Base-by-base conservation (phyloP, 768 basidiomycete genomes). In the Cystobasidium ongulense region DNA sequence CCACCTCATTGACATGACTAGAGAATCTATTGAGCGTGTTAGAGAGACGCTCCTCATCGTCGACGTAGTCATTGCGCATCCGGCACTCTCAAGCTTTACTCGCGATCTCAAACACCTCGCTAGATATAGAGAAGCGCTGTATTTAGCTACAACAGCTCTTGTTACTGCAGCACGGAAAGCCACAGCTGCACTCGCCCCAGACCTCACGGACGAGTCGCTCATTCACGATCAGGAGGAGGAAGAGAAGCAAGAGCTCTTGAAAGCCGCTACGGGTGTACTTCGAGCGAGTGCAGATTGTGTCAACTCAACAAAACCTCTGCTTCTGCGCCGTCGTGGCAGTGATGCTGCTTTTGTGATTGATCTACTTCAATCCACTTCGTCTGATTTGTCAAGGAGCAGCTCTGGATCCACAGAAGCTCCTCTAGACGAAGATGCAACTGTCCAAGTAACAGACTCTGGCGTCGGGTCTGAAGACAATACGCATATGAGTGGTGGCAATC, bases 1-100 rank as follows among this genome's bases (percentile, higher is more conserved):
- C 0, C 90, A 92, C 77, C 85, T 98, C 81, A 93, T 96, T 79
- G 93, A 97, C 77, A 86, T 97, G 66, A 91, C 94, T n/a, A 87
- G 89, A 64, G 91, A 95, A 82, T 90, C 93, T 59, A 90, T 97
- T 64, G 92, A 95, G 81, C 88, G 89, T 83, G 92, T 96, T 25
- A 90, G 91, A 83, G 90, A 90, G 79, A 85, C 96, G 74, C 85
- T 99, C 67, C 89, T 88, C 35, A 88, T 98, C 70, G 92, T 95
- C 59, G 95, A 98, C 80, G 88, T 89, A 10, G 90, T 96, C 50
- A 86, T 89, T 78, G 85, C 85, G 64, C 89, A 91, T 79, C 87
- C 89, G 1, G 88, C 88, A 57, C 84, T 93, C 50, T 86, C 87
- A 36, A 46, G 72, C 3, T 29, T n/a, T 35, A 43, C 31, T 0